Percentiles rank a stretch among this genome's conserved stretches.
Evolutionary conservation across 176 grass and related monocot species (phyloP).

Genomic region (Ensete ventricosum): DNA sequence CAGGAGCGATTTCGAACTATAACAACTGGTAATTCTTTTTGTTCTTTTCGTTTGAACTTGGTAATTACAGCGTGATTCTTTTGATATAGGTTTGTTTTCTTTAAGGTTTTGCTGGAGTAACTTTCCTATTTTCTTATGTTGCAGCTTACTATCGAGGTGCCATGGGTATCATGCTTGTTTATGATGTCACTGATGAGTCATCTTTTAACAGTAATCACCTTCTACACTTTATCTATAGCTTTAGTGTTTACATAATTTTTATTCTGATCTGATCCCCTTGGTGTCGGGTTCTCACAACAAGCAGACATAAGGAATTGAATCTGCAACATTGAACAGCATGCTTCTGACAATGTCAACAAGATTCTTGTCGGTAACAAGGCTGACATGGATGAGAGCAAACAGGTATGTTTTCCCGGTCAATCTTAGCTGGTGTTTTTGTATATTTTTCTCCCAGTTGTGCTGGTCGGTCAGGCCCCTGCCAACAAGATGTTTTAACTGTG

Average conservation of each 20-base stretch:
- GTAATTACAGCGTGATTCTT: not conserved
- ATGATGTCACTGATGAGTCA: constrained; percentile 17
- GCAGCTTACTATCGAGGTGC: constrained; percentile 19
- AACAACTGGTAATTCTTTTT: constrained; percentile 7
- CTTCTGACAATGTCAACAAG: constrained; percentile 25
- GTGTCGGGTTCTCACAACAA: not conserved
- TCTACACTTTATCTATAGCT: not conserved
- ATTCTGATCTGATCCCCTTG: not conserved
- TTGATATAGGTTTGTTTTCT: not conserved
- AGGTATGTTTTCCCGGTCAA: not conserved
- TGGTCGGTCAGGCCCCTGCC: not conserved
- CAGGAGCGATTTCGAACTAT: constrained; percentile 20
- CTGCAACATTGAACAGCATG: constrained; percentile 22
- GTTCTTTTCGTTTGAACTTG: not conserved
- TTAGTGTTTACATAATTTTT: not conserved
- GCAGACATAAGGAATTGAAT: constrained; percentile 24
- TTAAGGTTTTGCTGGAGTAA: not conserved
- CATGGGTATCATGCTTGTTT: constrained; percentile 23
- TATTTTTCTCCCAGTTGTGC: not conserved
- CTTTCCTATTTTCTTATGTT: not conserved
- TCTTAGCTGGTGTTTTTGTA: not conserved
- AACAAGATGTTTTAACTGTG: not conserved
- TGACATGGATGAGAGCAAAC: constrained; percentile 24
- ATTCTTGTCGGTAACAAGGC: constrained; percentile 20
- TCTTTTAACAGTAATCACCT: constrained; percentile 21